A percentile compares a stretch with the other conserved stretches of the same genome.
Evolutionary conservation across 2,329 filamentous ascomycete genomes (phyloP).

Genomic region (Fusarium sp.): DNA sequence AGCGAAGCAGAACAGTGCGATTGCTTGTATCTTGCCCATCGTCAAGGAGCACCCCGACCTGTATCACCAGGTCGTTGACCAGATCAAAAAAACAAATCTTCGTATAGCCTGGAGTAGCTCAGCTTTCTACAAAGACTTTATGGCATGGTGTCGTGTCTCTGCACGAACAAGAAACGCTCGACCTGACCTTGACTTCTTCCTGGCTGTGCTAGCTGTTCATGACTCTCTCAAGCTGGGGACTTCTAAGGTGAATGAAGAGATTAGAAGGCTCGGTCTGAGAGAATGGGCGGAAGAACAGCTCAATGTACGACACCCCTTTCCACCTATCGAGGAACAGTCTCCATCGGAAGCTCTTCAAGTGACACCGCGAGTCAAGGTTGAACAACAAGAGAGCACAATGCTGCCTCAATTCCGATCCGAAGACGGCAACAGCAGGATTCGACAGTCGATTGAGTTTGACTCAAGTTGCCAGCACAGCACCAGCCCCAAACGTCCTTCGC

Average conservation of each 20-base stretch:
- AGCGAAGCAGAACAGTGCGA: background rate
- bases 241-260: background rate
- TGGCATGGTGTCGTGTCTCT: constrained; percentile 4
- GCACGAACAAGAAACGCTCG: fast-evolving
- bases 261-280: background rate
- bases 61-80: background rate
- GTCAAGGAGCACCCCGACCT: background rate
- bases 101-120: background rate
- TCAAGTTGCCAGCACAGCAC: fast-evolving
- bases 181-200: background rate
- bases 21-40: constrained; percentile 9
- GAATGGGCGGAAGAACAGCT: constrained; percentile 22
- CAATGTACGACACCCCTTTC: background rate
- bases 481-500: constrained; percentile 7
- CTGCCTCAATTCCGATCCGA: fast-evolving
- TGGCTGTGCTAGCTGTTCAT: constrained; percentile 15
- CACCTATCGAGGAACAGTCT: background rate
- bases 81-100: background rate
- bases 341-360: background rate
- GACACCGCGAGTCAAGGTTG: background rate
- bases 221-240: background rate
- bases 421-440: background rate
- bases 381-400: background rate
- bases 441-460: constrained; percentile 5
- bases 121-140: background rate